Conservation (phyloP, 352 stramenopile genomes). For the Thalassiosira livingstoniorum region DNA sequence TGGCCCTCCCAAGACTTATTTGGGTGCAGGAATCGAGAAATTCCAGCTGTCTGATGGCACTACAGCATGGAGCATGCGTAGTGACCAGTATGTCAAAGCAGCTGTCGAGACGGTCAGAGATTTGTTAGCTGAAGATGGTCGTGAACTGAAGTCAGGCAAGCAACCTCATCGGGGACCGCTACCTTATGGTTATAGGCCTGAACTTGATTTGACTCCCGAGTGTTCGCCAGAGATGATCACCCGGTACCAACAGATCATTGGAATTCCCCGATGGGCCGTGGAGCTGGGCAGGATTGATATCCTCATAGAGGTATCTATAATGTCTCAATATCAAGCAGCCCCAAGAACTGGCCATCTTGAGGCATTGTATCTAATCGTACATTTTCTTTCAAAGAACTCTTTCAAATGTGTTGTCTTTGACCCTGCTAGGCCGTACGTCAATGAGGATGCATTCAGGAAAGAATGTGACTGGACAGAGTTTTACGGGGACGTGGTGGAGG, state of each 20-base stretch:
- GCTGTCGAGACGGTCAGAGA: conserved; percentile 40
- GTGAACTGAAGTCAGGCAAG: background rate
- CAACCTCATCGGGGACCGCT: background rate
- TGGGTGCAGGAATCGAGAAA: conserved; percentile 15
- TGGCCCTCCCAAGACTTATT: background rate
- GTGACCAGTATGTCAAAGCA: conserved; percentile 43
- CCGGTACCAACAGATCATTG: conserved; percentile 59
- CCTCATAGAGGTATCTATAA: conserved; percentile 54
- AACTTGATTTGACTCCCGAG: conserved; percentile 44
- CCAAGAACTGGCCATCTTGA: conserved; percentile 59
- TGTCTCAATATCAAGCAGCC: conserved; percentile 58
- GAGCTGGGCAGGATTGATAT: conserved; percentile 63
- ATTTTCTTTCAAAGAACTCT: conserved; percentile 45
- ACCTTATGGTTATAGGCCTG: conserved; percentile 42
- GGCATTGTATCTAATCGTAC: conserved; percentile 59
- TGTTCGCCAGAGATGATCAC: conserved; percentile 18
- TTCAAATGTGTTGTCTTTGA: conserved; percentile 43
- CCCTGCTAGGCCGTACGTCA: background rate
- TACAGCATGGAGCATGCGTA: conserved; percentile 34
- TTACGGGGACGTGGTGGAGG: conserved; percentile 55
- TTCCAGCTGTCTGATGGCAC: conserved; percentile 5
- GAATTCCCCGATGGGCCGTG: conserved; percentile 54
- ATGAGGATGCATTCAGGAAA: conserved; percentile 24
- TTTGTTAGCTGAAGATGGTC: conserved; percentile 21
- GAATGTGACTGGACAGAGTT: conserved; percentile 58